Evolutionary conservation across 495 filamentous ascomycete genomes (phyloP).

Genomic region (Xylaria intraflava): DNA sequence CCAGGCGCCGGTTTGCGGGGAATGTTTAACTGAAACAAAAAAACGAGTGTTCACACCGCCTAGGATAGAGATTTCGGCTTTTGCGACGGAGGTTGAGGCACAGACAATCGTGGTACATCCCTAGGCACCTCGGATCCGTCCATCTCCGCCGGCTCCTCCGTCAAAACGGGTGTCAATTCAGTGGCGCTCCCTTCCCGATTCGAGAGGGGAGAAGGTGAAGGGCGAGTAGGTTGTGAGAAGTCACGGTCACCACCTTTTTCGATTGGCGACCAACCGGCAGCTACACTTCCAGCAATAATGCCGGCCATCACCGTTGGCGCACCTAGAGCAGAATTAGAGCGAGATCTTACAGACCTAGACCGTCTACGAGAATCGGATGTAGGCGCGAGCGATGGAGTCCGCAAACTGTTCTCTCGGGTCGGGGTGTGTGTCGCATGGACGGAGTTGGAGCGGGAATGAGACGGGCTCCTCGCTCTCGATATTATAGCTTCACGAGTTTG

Average conservation of each 20-base stretch:
- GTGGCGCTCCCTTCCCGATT: conserved; percentile 19
- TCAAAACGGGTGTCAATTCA: conserved; percentile 20
- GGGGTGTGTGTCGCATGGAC: conserved; percentile 58
- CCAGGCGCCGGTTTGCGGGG: neutral
- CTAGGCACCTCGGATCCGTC: conserved; percentile 15
- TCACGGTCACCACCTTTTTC: conserved; percentile 40
- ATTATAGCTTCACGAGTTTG: conserved; percentile 70
- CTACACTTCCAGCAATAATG: conserved; percentile 79
- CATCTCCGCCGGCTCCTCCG: conserved; percentile 36
- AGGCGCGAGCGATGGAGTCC: conserved; percentile 45
- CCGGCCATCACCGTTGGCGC: conserved; percentile 83
- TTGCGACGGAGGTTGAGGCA: conserved; percentile 35
- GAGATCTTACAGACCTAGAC: conserved; percentile 62
- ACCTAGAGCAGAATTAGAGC: conserved; percentile 80
- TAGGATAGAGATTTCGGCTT: conserved; percentile 32
- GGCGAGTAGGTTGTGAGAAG: conserved; percentile 19
- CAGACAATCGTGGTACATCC: conserved; percentile 34
- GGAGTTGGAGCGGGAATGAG: conserved; percentile 65
- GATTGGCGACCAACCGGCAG: conserved; percentile 79
- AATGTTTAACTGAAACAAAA: conserved; percentile 11
- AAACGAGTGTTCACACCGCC: conserved; percentile 23
- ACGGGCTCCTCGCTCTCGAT: conserved; percentile 64
- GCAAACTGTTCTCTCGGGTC: conserved; percentile 46
- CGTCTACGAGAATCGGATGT: conserved; percentile 71
- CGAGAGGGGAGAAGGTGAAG: conserved; percentile 21